Base-by-base conservation (phyloP, 148 eudicot genomes). In the Rhododendron molle region DNA sequence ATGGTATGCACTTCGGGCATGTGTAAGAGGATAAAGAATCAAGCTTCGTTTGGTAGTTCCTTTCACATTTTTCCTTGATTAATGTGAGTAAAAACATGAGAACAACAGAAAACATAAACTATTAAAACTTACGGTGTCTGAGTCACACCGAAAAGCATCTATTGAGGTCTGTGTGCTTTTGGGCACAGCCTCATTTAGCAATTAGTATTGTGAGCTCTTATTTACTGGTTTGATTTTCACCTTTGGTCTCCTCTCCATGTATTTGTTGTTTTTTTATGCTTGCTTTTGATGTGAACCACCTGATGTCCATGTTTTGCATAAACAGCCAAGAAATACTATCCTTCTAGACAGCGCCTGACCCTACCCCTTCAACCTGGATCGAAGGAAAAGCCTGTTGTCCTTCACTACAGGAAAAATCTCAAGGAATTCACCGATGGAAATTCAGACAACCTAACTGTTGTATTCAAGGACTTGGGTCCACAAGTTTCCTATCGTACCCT, bases 311-410 rank as follows among this genome's bases (percentile, higher is more conserved):
- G 67, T 88, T 44, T 86, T 81, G 65, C 65, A 20, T 20, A n/a
- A 58, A 86, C 96, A 95, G 99, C 94, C 82, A 97, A 90, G 89
- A 97, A 95, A 84, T 97, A 88, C 87, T 96, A 97, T 77, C 98
- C 99, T 74, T 91, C 99, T 69, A 94, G 99, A 85, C 99, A 95
- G 90, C 93, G 99, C 32, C 88, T 97, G 86, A 97, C 98, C 84
- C 96, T 95, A 84, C 98, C 99, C 28, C 15, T 95, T 74, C 91
- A 86, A 83, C 87, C 98, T 8, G 98, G 98, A 73, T 92, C 94
- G 49, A 97, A 93, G 89, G 96, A 89, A 88, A 97, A 85, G 88
- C 98, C 98, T 10, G 89, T 89, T 58, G 95, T 95, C 56, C 98
- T 97, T 71, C 89, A 86, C 88, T 85, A 86, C 88, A 92, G 81